Percentiles rank a stretch among this genome's conserved stretches.
These are phyloP conservation scores for Cladophialophora exuberans DNA, from an alignment of 2,329 filamentous ascomycete genomes.

Conservation along the genomic window DNA sequence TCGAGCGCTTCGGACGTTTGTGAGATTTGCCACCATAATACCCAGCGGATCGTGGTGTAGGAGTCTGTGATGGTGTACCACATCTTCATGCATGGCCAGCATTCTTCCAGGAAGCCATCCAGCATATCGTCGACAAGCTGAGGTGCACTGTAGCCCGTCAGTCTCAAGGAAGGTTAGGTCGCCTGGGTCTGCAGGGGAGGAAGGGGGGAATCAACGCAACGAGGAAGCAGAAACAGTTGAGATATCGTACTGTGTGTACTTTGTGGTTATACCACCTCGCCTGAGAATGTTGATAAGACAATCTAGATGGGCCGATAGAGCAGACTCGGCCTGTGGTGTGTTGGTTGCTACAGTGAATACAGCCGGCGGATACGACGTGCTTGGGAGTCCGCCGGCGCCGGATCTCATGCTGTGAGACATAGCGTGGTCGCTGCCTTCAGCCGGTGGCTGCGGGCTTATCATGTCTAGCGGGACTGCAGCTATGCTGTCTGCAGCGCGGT, in stretches of 20 bases:
- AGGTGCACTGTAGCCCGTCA: not conserved
- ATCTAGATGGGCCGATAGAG: not conserved
- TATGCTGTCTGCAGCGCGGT: too few relatives aligned
- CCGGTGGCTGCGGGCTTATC: too few relatives aligned
- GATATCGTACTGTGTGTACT: not conserved
- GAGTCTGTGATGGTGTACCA: not conserved
- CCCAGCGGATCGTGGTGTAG: constrained; percentile 1
- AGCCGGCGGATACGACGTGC: not conserved
- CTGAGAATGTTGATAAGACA: not conserved
- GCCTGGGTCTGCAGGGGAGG: not conserved
- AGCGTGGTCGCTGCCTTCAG: too few relatives aligned
- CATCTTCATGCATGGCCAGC: not conserved
- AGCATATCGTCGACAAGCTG: not conserved
- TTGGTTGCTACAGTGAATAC: not conserved
- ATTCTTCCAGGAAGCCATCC: not conserved
- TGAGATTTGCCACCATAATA: not conserved
- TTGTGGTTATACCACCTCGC: not conserved
- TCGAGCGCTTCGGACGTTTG: not conserved
- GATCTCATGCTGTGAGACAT: too few relatives aligned
- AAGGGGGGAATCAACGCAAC: not conserved
- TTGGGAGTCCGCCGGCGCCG: not conserved
- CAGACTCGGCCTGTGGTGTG: not conserved
- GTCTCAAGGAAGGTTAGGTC: too few relatives aligned
- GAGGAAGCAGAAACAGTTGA: not conserved
- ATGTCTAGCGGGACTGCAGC: too few relatives aligned